Conservation (phyloP, 2,329 filamentous ascomycete species). For the Bipolaris victoriae region DNA sequence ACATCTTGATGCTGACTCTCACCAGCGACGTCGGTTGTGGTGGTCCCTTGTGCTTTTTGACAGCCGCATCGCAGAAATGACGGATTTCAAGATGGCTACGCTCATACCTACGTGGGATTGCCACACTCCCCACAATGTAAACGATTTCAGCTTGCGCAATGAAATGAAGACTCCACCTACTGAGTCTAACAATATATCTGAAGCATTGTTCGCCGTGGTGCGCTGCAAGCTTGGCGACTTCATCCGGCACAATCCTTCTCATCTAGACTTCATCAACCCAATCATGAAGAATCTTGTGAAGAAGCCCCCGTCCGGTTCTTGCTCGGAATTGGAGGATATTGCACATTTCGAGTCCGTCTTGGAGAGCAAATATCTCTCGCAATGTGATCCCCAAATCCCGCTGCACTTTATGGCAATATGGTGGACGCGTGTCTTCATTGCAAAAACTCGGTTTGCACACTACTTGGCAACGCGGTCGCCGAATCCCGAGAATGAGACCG, state of each 20-base stretch:
- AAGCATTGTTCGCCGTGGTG: conserved; percentile 60
- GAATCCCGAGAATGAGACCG: conserved; percentile 20
- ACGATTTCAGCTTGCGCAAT: conserved; percentile 56
- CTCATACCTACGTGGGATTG: conserved; percentile 58
- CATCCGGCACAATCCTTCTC: conserved; percentile 48
- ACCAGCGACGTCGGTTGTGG: conserved; percentile 64
- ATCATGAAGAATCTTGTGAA: conserved; percentile 50
- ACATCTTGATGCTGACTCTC: not conserved
- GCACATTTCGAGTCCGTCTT: conserved; percentile 48
- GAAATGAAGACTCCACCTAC: conserved; percentile 49
- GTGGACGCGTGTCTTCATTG: conserved; percentile 53
- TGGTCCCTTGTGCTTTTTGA: conserved; percentile 67
- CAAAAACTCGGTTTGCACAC: conserved; percentile 59
- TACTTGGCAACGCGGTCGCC: conserved; percentile 48
- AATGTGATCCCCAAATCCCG: conserved; percentile 33
- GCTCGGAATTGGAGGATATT: conserved; percentile 37
- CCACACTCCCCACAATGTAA: conserved; percentile 58
- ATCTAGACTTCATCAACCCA: conserved; percentile 57
- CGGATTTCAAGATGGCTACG: conserved; percentile 59
- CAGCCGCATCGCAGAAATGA: conserved; percentile 58
- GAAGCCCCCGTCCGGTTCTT: conserved; percentile 14
- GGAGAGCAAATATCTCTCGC: conserved; percentile 47
- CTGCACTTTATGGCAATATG: conserved; percentile 57
- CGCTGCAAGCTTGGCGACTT: conserved; percentile 56
- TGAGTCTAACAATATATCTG: conserved; percentile 51